phyloP scores from a whole-genome alignment of 1,139 yeast genomes.

The Suhomyces chickasaworum region DNA sequence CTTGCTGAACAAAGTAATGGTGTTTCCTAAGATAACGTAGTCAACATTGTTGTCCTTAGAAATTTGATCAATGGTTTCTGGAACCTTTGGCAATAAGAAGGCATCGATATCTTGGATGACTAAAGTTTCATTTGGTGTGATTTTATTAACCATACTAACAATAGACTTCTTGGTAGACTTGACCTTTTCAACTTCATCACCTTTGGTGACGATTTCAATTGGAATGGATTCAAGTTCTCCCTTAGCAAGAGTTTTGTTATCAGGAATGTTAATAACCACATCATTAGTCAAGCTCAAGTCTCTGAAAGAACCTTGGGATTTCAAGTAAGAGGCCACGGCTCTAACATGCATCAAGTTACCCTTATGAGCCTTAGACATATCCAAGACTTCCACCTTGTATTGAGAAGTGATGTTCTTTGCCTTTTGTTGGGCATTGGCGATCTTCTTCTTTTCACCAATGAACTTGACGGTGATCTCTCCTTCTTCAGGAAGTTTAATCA shows the following conservation, averaged over 20 bases:
- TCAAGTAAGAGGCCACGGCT: slow-evolving; percentile 68
- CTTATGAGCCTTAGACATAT: slow-evolving; percentile 85
- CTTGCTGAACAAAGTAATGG: slow-evolving; percentile 43
- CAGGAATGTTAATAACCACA: slow-evolving; percentile 61
- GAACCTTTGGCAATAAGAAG: slow-evolving; percentile 59
- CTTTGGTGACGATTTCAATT: slow-evolving; percentile 43
- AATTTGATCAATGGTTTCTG: slow-evolving; percentile 44
- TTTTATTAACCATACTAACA: slow-evolving; percentile 70
- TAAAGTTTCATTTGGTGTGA: slow-evolving; percentile 67
- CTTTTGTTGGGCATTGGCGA: slow-evolving; percentile 62
- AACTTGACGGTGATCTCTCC: slow-evolving; percentile 56
- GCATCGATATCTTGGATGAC: slow-evolving; percentile 68
- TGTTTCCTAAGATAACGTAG: slow-evolving; percentile 54
- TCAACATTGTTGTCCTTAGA: slow-evolving; percentile 54
- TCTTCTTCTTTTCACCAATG: slow-evolving; percentile 60
- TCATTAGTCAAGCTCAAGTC: slow-evolving; percentile 47
- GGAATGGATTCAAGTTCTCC: slow-evolving; percentile 33
- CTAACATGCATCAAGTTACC: slow-evolving; percentile 76
- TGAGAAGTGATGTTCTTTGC: slow-evolving; percentile 53
- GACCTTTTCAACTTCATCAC: slow-evolving; percentile 34
- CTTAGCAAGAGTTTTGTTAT: slow-evolving; percentile 23
- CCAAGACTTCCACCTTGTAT: slow-evolving; percentile 65
- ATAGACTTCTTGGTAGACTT: slow-evolving; percentile 61
- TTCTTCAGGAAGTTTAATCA: slow-evolving; percentile 58
- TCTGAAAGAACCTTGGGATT: slow-evolving; percentile 50